Base-by-base conservation (phyloP, 257 asterid species). In the Fraxinus cuspidata region DNA sequence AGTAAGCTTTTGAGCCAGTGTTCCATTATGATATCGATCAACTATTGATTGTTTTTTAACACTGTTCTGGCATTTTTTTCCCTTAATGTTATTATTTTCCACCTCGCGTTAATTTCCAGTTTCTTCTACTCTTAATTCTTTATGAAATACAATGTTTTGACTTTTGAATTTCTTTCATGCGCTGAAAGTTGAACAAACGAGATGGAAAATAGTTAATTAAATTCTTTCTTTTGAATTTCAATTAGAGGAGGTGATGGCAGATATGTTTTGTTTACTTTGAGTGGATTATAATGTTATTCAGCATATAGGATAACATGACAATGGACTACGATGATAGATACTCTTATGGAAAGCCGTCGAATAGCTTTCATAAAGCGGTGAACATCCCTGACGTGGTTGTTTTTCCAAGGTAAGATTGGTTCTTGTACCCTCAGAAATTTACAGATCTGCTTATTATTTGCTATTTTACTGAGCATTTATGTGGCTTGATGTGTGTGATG, bases 301-400 rank as follows among this genome's bases (percentile, higher is more conserved):
- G 37, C n/a, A 65, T 83, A 34, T 87, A 95, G 98, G 97, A 85
- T 13, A 87, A 91, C 80, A 82, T 93, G 85, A 88, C 97, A 15
- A 58, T 83, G 89, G 99, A 95, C 76, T 88, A 87, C 74, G 98
- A 95, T 71, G 99, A 95, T 81, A 95, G 99, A 76, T 85, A 85
- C 84, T 88, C 79, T 64, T 97, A 95, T 78, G 99, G 99, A 83
- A 95, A 87, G 88, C 99, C 99, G 2, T 97, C 88, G 84, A 82
- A 95, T 87, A 95, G 99, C 87, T 95, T 95, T 71, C 99, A 95
- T 87, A 87, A 84, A 84, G 97, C 98, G 34, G 89, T 91, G 74
- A 93, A 95, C 83, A 74, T 95, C 78, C 98, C 98, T 38, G 99
- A 91, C 82, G 76, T 93, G 53, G 92, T 95, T 77, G 97, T 91